These are phyloP conservation scores for Fusarium nygamai DNA, from an alignment of 2,329 filamentous ascomycete genomes.

Conservation along the genomic window DNA sequence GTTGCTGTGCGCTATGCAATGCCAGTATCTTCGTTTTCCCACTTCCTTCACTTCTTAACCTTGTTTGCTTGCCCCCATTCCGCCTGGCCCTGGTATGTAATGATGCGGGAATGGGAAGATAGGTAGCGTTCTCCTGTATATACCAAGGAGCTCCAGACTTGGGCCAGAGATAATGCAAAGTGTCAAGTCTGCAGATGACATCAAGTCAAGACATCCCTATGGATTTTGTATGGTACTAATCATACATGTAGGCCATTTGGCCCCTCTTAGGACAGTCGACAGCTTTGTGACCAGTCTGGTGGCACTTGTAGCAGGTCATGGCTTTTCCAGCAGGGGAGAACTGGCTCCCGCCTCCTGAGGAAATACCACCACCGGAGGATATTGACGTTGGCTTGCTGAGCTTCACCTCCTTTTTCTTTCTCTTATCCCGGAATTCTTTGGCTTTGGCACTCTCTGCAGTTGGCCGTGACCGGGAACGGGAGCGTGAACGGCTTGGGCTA, in stretches of 20 bases:
- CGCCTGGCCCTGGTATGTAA: background rate
- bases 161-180: background rate
- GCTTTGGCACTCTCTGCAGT: constrained; percentile 45
- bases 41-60: background rate
- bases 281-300: constrained; percentile 68
- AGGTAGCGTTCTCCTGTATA: background rate
- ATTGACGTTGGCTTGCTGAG: constrained; percentile 71
- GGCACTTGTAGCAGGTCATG: constrained; percentile 68
- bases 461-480: constrained; percentile 45
- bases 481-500: constrained; percentile 46
- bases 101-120: background rate
- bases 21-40: background rate
- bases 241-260: background rate
- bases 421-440: constrained; percentile 65
- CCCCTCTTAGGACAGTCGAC: constrained; percentile 61
- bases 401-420: constrained; percentile 73
- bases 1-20: background rate
- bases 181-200: background rate
- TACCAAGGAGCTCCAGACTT: background rate
- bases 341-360: constrained; percentile 49
- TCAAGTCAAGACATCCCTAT: background rate
- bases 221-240: background rate
- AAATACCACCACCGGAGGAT: constrained; percentile 55
- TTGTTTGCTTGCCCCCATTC: background rate
- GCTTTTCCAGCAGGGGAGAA: constrained; percentile 37